Evolutionary conservation across 495 filamentous ascomycete species (phyloP), one percentile per base, ranked within the genome.

Genomic region (Xylaria intraflava): DNA sequence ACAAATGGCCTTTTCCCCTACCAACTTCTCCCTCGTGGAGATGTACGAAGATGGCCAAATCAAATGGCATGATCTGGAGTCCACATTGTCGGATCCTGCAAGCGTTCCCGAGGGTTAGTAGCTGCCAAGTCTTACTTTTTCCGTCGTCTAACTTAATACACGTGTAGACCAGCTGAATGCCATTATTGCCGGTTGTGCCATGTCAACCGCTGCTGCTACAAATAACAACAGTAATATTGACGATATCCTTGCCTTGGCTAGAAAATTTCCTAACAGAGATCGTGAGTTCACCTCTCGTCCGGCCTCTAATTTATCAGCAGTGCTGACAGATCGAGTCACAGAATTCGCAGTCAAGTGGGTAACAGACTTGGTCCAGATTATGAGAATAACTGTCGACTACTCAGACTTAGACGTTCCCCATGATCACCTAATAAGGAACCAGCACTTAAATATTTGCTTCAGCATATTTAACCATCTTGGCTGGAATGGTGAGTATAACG

Each of bases 1-100:
- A 17, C 75, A 87, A 47, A 78, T 83, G 31, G 80, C 84, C 14
- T 79, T 90, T 49, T 93, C 88, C 7, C 87, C 89, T 0, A 90
- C 85, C 48, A 78, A 81, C 35, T 89, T 83, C 58, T 81, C 83
- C 30, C 74, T 84, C 22, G 80, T 81, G 0, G 74, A 76, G 44
- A 71, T 90, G 24, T 80, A 84, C 51, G 76, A 83, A 49, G 84
- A 89, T 45, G 81, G 82, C 4, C 76, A 80, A 27, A 65, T 85
- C 17, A 80, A 82, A 58, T 76, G 90, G 69, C 79, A 79, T 47
- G 69, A 69, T 11, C 78, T 91, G 68, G 78, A 83, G 17, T 81
- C 83, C 53, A 68, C 67, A 6, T 50, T 73, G 36, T 68, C 67
- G 17, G 71, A 79, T 41, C 23, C 46, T 24, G 49, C 63, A n/a